Evolutionary conservation across 495 filamentous ascomycete genomes (phyloP).

Genomic region (Pyrenula aspistea): DNA sequence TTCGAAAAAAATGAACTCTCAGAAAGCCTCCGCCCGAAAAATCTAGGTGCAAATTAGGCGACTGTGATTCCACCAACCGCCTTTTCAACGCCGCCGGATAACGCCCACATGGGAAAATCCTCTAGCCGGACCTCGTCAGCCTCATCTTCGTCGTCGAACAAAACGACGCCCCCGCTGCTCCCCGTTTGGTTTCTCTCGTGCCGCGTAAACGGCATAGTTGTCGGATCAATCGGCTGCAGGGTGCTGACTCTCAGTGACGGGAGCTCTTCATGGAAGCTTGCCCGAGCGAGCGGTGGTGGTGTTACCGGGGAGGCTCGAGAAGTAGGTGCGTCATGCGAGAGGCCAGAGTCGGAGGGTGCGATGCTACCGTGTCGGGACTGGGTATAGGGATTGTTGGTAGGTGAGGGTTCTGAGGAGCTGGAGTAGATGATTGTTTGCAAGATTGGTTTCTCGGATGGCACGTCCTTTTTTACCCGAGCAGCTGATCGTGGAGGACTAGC

Average conservation of each 20-base stretch:
- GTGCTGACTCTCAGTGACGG: not conserved
- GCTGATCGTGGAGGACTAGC: slow-evolving; percentile 4
- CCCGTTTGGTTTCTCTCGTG: not conserved
- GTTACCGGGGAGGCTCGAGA: not conserved
- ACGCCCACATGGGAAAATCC: not conserved
- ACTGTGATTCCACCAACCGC: not conserved
- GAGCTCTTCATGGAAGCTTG: not conserved
- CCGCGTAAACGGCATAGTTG: not conserved
- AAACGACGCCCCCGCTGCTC: not conserved
- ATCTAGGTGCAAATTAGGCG: not conserved
- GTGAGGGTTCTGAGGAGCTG: slow-evolving; percentile 1
- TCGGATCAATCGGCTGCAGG: not conserved
- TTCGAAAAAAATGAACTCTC: not conserved
- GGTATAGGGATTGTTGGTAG: not conserved
- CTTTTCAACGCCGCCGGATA: not conserved
- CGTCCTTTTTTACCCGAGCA: slow-evolving; percentile 19
- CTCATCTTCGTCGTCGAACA: not conserved
- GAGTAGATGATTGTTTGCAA: slow-evolving; percentile 26
- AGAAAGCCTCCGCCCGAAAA: not conserved
- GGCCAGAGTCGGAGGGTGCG: not conserved
- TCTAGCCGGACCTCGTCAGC: not conserved
- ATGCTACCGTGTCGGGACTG: not conserved
- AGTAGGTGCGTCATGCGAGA: not conserved
- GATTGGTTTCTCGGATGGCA: slow-evolving; percentile 21
- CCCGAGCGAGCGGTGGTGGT: not conserved